Conservation (phyloP, 2,329 filamentous ascomycete species). For the Aspergillus glaucus region DNA sequence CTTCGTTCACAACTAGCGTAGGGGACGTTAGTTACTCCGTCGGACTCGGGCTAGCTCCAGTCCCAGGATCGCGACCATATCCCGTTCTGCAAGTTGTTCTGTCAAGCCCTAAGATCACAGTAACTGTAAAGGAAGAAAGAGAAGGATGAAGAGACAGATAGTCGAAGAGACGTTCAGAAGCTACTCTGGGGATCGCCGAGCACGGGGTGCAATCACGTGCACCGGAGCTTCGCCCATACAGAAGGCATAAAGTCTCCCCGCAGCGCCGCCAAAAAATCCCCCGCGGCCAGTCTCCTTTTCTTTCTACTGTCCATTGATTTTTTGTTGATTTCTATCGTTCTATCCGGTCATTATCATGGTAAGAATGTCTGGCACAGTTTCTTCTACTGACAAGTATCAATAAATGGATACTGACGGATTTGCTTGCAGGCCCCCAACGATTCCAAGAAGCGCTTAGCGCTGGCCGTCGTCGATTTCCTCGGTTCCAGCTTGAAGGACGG, state of each 20-base stretch:
- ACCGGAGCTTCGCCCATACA: neutral
- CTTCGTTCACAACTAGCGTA: constrained; percentile 16
- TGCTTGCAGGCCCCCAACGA: constrained; percentile 36
- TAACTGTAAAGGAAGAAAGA: neutral
- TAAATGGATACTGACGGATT: neutral
- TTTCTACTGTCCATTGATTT: constrained; percentile 1
- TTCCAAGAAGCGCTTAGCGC: constrained; percentile 80
- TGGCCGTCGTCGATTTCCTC: constrained; percentile 96
- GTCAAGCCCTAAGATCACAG: neutral
- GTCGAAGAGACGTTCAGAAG: neutral
- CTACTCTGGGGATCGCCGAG: neutral
- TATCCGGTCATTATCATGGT: constrained; percentile 14
- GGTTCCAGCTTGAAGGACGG: constrained; percentile 77
- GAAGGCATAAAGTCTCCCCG: constrained; percentile 7
- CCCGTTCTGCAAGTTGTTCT: neutral
- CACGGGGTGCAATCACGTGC: neutral
- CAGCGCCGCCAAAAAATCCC: constrained; percentile 4
- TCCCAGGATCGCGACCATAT: constrained; percentile 17
- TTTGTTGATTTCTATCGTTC: neutral
- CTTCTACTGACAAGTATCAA: neutral
- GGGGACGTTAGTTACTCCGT: constrained; percentile 12
- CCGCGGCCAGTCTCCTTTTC: constrained; percentile 9
- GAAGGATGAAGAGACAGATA: constrained; percentile 3
- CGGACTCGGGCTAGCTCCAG: constrained; percentile 14
- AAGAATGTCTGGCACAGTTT: constrained; percentile 2